Evolutionary conservation across 306 rosid genomes (phyloP).

Genomic region (Quercus alba): DNA sequence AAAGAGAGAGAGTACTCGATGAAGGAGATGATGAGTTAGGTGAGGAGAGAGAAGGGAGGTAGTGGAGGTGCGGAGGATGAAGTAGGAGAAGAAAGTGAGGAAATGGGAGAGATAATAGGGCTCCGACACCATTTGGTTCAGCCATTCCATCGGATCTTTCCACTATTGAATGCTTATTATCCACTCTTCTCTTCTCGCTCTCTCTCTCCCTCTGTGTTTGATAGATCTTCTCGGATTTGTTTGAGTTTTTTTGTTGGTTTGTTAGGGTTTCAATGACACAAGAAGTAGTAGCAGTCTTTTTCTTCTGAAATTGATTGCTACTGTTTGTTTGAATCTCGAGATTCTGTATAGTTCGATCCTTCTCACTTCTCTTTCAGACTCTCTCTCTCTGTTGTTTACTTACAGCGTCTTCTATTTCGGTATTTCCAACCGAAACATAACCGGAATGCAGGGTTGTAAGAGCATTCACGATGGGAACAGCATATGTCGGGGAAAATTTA

Average conservation of each 20-base stretch:
- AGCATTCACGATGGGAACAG: too few species aligned
- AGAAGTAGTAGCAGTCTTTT: too few species aligned
- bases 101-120: conserved; percentile 75
- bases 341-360: too few species aligned
- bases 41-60: conserved; percentile 38
- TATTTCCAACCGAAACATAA: too few species aligned
- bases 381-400: too few species aligned
- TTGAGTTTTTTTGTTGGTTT: not conserved
- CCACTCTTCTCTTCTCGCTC: conserved; percentile 6
- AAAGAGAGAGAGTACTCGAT: conserved; percentile 47
- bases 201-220: not conserved
- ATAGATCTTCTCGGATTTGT: not conserved
- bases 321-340: too few species aligned
- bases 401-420: too few species aligned
- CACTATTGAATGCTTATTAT: conserved; percentile 16
- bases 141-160: conserved; percentile 31
- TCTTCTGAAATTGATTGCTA: too few species aligned
- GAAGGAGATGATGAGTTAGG: conserved; percentile 42
- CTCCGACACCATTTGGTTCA: conserved; percentile 68
- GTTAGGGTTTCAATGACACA: not conserved
- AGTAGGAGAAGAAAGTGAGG: conserved; percentile 75
- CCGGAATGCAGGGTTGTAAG: too few species aligned
- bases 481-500: too few species aligned
- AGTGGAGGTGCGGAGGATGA: conserved; percentile 62
- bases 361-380: too few species aligned